phyloP scores from a whole-genome alignment of 495 filamentous ascomycete genomes.

The Darksidea phi region DNA sequence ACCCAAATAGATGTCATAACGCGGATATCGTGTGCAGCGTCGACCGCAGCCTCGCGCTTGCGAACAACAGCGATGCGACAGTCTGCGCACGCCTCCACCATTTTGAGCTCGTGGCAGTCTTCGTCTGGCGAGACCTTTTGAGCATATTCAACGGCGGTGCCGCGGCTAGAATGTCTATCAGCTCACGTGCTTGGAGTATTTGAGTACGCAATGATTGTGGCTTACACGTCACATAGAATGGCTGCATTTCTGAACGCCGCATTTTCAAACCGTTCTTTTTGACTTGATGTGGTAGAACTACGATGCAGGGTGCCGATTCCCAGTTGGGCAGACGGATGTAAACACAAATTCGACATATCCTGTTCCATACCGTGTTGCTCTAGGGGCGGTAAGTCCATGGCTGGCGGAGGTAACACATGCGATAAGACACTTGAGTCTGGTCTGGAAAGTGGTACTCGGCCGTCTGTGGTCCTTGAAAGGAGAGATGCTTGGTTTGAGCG shows the following conservation, averaged over 20 bases:
- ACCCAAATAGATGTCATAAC: constrained; percentile 45
- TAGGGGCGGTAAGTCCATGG: constrained; percentile 19
- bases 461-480: constrained; percentile 13
- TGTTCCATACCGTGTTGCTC: constrained; percentile 8
- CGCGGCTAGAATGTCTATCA: constrained; percentile 17
- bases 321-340: constrained; percentile 8
- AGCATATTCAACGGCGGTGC: constrained; percentile 41
- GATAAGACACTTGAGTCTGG: constrained; percentile 14
- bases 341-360: constrained; percentile 10
- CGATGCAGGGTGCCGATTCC: constrained; percentile 20
- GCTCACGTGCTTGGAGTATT: background rate
- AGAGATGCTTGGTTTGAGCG: constrained; percentile 10
- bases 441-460: background rate
- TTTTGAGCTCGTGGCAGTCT: constrained; percentile 37
- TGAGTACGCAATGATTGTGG: background rate
- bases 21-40: constrained; percentile 24
- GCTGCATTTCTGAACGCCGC: constrained; percentile 42
- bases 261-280: constrained; percentile 41
- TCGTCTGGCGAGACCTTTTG: constrained; percentile 36
- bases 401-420: constrained; percentile 26
- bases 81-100: constrained; percentile 32
- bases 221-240: constrained; percentile 45
- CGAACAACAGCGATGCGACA: constrained; percentile 41
- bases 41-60: constrained; percentile 34
- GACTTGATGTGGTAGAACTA: constrained; percentile 28